Base-by-base conservation (phyloP, 1,284 basidiomycete species). In the Coriolopsis trogii region DNA sequence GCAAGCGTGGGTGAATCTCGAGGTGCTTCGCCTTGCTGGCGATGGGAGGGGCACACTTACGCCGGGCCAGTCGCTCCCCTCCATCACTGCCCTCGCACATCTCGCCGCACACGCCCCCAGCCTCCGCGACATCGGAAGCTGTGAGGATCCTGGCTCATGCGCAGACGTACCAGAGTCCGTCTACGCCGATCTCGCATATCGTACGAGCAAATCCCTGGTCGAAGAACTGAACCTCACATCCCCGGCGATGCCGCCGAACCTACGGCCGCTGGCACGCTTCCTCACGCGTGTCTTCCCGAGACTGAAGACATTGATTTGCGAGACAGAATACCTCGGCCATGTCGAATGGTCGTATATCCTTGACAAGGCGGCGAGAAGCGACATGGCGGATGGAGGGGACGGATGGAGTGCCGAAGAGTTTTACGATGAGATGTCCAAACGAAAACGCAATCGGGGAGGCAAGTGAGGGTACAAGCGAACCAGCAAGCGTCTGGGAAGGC, bases 231-330 rank as follows among this genome's bases (percentile, higher is more conserved):
- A 12, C 10, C 28, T 43, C n/a, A n/a, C n/a, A n/a, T n/a, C n/a
- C n/a, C n/a, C n/a, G 9, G 40, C 41, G 6, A 16, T 15, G 1
- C 43, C 47, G 8, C 41, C 33, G 7, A 39, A 29, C 33, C 0
- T 4, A 8, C 7, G 2, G 18, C 41, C 40, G 15, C 16, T 43
- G 8, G 40, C 47, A 2, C 20, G 33, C 3, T 49, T 49, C 26
- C 47, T 49, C 16, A 33, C 47, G n/a, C 33, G 47, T 7, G 28
- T 42, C 24, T 49, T 49, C 20, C 47, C 47, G 12, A 9, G 10
- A 3, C 18, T 46, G 23, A 15, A 7, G 6, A 29, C 9, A 3
- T 46, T 23, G 16, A 0, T 4, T 15, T 16, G 10, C 24, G 39
- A 26, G n/a, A n/a, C n/a, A n/a, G n/a, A n/a, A n/a, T n/a, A n/a